phyloP scores from a whole-genome alignment of 192 early-diverging fungal genomes.

The Spinellus fusiger region DNA sequence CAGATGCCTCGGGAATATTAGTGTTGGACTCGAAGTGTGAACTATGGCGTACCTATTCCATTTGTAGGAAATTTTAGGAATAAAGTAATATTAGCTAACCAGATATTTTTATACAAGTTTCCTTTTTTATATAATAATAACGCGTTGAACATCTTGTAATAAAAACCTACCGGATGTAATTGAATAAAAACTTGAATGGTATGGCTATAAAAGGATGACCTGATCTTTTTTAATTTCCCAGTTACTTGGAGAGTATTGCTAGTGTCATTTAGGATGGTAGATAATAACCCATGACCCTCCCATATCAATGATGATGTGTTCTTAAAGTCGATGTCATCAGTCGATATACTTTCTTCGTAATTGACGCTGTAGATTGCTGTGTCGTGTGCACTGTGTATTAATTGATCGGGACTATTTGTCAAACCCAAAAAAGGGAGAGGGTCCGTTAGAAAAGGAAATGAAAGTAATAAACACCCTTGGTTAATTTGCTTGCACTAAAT shows the following conservation, averaged over 20 bases:
- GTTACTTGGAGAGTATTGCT: conserved; percentile 4
- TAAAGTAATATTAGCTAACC: too few relatives aligned
- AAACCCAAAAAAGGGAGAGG: too few relatives aligned
- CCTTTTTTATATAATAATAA: too few relatives aligned
- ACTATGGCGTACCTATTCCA: background rate
- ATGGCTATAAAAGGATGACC: background rate
- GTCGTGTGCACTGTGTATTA: conserved; percentile 9
- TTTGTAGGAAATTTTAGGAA: background rate
- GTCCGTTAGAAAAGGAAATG: too few relatives aligned
- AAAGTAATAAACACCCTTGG: background rate
- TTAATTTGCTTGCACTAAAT: background rate
- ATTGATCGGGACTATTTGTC: conserved; percentile 23
- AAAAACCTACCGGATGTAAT: conserved; percentile 22
- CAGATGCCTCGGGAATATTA: background rate
- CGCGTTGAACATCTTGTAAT: background rate
- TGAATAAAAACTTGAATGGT: conserved; percentile 22
- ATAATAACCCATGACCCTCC: conserved; percentile 27
- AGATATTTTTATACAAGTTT: too few relatives aligned
- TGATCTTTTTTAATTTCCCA: conserved; percentile 11
- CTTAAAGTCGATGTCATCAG: conserved; percentile 4
- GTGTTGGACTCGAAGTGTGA: background rate
- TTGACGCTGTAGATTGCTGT: conserved; percentile 25
- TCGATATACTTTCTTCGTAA: conserved; percentile 13
- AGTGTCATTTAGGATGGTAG: conserved; percentile 13
- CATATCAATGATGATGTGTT: conserved; percentile 11